These are phyloP conservation scores for Hortaea sp. DNA, from an alignment of 2,329 filamentous ascomycete genomes.

Conservation along the genomic window DNA sequence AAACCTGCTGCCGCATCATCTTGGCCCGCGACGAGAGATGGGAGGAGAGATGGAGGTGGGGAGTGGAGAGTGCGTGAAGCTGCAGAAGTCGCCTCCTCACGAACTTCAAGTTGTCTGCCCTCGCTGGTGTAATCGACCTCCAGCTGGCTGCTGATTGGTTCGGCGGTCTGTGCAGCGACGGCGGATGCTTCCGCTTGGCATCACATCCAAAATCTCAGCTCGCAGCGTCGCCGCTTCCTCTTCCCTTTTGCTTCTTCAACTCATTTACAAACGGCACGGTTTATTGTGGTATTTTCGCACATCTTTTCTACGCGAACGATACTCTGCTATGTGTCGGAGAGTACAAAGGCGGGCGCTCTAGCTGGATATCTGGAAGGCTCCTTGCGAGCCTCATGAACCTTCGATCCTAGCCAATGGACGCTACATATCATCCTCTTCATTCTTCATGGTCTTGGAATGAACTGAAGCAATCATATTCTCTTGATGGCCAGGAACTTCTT, in stretches of 20 bases:
- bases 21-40: conserved; percentile 17
- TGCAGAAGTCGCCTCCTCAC: neutral
- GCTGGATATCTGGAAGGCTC: conserved; percentile 53
- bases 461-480: too few species aligned
- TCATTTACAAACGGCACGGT: conserved; percentile 46
- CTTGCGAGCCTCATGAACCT: conserved; percentile 41
- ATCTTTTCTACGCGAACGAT: conserved; percentile 35
- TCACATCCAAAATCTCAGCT: neutral
- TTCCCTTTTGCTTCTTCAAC: conserved; percentile 33
- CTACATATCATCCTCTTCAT: conserved; percentile 6
- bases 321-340: conserved; percentile 57
- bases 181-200: neutral
- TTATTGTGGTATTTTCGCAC: conserved; percentile 51
- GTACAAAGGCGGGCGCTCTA: conserved; percentile 47
- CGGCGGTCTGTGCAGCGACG: neutral
- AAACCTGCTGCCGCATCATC: conserved; percentile 56
- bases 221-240: conserved; percentile 14
- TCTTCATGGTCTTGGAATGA: too few species aligned
- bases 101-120: neutral
- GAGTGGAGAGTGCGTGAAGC: conserved; percentile 4
- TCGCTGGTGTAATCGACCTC: neutral
- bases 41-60: neutral
- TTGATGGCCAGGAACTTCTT: too few species aligned
- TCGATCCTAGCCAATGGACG: conserved; percentile 53
- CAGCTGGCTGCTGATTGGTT: neutral